Conservation (phyloP, 2,329 filamentous ascomycete species). For the Aspergillus ustus region DNA sequence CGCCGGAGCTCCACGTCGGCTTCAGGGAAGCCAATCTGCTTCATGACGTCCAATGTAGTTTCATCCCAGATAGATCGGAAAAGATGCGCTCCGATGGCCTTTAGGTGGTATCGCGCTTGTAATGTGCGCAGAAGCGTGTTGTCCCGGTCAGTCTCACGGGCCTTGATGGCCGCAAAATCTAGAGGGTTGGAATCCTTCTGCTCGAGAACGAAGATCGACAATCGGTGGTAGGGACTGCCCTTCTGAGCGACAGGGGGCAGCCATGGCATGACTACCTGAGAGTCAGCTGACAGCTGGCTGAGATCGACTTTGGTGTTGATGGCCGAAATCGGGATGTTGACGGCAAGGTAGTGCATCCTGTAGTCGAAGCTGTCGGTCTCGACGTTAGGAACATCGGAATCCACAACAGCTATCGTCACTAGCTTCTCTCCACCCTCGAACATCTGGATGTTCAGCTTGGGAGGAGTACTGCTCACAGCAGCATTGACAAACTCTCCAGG, state of each 20-base stretch:
- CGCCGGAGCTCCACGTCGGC: constrained; percentile 83
- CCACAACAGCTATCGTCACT: constrained; percentile 82
- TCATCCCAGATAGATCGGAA: constrained; percentile 94
- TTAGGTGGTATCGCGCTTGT: constrained; percentile 69
- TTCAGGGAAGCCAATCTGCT: constrained; percentile 72
- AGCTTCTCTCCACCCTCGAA: constrained; percentile 83
- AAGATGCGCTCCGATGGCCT: constrained; percentile 79
- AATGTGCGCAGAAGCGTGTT: constrained; percentile 77
- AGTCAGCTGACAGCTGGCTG: constrained; percentile 60
- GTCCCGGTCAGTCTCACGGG: constrained; percentile 59
- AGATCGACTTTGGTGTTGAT: constrained; percentile 68
- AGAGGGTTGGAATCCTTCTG: constrained; percentile 68
- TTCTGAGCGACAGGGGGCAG: constrained; percentile 85
- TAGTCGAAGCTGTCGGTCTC: constrained; percentile 76
- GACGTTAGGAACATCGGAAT: constrained; percentile 85
- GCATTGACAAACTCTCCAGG: constrained; percentile 82
- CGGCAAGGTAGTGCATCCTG: constrained; percentile 86
- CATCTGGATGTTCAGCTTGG: constrained; percentile 79
- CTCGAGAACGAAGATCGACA: constrained; percentile 81
- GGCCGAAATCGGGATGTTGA: constrained; percentile 69
- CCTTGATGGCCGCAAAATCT: constrained; percentile 62
- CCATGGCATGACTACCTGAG: constrained; percentile 78
- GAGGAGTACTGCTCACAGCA: constrained; percentile 71
- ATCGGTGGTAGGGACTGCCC: constrained; percentile 87
- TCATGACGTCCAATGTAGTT: constrained; percentile 84